phyloP scores from a whole-genome alignment of 345 rosid genomes.

The Microthlaspi erraticum region DNA sequence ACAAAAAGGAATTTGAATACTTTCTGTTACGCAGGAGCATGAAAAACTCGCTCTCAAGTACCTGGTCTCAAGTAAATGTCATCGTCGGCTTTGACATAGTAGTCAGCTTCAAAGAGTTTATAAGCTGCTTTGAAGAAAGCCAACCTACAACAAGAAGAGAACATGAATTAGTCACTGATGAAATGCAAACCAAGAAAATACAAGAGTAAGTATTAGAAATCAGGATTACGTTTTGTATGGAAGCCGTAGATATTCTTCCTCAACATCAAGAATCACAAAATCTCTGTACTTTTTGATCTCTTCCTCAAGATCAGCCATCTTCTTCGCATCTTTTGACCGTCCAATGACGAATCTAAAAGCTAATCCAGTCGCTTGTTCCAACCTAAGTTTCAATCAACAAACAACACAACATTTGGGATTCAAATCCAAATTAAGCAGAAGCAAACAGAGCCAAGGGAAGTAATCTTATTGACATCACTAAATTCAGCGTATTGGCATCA shows the following conservation, averaged over 20 bases:
- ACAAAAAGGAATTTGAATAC: neutral
- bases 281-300: conserved; percentile 70
- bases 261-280: conserved; percentile 71
- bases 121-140: conserved; percentile 73
- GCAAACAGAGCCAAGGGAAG: neutral
- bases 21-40: neutral
- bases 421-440: neutral
- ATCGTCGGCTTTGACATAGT: conserved; percentile 81
- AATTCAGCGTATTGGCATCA: conserved; percentile 14
- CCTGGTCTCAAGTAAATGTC: conserved; percentile 89
- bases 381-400: conserved; percentile 47
- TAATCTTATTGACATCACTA: neutral
- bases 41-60: conserved; percentile 18
- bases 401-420: conserved; percentile 6
- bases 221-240: conserved; percentile 72
- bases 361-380: conserved; percentile 90
- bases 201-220: neutral
- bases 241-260: conserved; percentile 71
- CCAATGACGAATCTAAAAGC: conserved; percentile 86
- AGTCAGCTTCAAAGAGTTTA: conserved; percentile 76
- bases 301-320: conserved; percentile 66
- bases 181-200: neutral
- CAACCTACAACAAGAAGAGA: conserved; percentile 46
- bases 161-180: neutral
- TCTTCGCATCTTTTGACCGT: conserved; percentile 60